Conservation (phyloP, 805 yeast genomes). For the Yamadazyma sp. region DNA sequence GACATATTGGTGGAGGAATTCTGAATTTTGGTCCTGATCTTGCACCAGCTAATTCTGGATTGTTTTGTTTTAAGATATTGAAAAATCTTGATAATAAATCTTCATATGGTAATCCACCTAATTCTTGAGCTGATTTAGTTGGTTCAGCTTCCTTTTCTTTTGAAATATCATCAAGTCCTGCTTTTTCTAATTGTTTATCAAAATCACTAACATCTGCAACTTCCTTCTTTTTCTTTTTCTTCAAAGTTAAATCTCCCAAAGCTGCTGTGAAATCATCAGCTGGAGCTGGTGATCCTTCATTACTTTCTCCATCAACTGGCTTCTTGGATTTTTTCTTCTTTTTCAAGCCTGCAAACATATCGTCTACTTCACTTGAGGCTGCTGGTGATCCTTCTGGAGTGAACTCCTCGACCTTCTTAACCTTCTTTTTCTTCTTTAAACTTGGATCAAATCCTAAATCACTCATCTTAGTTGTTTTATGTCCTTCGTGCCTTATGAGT, state of each 20-base stretch:
- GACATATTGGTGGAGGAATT: slow-evolving; percentile 96
- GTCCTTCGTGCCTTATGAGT: background rate
- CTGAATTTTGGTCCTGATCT: slow-evolving; percentile 87
- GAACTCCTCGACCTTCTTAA: slow-evolving; percentile 42
- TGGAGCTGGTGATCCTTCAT: slow-evolving; percentile 20
- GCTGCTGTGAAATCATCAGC: slow-evolving; percentile 33
- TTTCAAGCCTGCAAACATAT: slow-evolving; percentile 68
- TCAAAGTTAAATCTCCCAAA: slow-evolving; percentile 42
- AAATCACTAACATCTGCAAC: slow-evolving; percentile 69
- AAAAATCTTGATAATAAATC: slow-evolving; percentile 82
- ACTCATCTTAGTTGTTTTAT: slow-evolving; percentile 26
- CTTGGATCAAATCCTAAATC: slow-evolving; percentile 71
- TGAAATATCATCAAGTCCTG: slow-evolving; percentile 65
- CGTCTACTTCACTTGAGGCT: slow-evolving; percentile 44
- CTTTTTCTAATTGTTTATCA: slow-evolving; percentile 84
- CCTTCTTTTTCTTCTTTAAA: slow-evolving; percentile 77
- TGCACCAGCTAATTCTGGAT: slow-evolving; percentile 98
- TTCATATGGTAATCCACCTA: slow-evolving; percentile 68
- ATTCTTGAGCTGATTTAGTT: slow-evolving; percentile 27
- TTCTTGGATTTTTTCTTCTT: slow-evolving; percentile 74
- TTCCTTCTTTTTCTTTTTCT: slow-evolving; percentile 72
- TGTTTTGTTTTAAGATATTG: slow-evolving; percentile 79
- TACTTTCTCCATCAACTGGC: slow-evolving; percentile 22
- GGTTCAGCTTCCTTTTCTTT: slow-evolving; percentile 23
- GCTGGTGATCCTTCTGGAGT: slow-evolving; percentile 21